These are phyloP conservation scores for Miscanthus lutarioriparius DNA, from an alignment of 176 grass and related monocot species.

Conservation along the genomic window DNA sequence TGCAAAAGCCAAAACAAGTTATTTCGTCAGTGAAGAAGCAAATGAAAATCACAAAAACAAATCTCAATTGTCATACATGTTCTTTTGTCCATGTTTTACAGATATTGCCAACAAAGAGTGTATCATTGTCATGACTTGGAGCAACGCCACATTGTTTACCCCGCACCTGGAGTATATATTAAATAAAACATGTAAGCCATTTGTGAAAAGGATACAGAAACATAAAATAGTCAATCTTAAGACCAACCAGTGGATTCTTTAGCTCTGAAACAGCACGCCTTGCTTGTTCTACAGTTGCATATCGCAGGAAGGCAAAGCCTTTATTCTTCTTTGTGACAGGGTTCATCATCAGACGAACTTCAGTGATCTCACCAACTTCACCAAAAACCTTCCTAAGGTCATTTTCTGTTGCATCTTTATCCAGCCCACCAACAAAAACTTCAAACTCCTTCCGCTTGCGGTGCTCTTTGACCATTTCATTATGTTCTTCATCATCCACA, in stretches of 20 bases:
- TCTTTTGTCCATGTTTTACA: constrained; percentile 98
- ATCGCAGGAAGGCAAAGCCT: constrained; percentile 95
- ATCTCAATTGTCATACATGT: constrained; percentile 51
- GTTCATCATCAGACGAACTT: constrained; percentile 88
- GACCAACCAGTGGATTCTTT: constrained; percentile 74
- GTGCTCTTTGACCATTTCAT: constrained; percentile 66
- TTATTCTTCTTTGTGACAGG: constrained; percentile 88
- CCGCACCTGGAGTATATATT: constrained; percentile 51
- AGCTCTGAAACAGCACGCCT: constrained; percentile 71
- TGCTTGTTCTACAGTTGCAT: constrained; percentile 87
- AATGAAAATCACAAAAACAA: constrained; percentile 12
- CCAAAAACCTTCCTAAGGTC: constrained; percentile 85
- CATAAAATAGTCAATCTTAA: constrained; percentile 1
- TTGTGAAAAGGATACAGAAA: constrained; percentile 7
- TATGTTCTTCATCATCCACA: constrained; percentile 70
- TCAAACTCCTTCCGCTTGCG: constrained; percentile 87
- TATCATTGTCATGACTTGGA: constrained; percentile 93
- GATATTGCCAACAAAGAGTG: constrained; percentile 92
- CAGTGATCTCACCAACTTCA: constrained; percentile 82
- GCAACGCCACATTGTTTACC: constrained; percentile 90
- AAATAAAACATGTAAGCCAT: constrained; percentile 30
- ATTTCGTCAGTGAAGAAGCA: constrained; percentile 31
- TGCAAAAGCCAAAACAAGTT: constrained; percentile 44
- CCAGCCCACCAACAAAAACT: constrained; percentile 94
- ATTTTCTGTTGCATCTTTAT: constrained; percentile 81